These are phyloP conservation scores for Hericium coralloides DNA, from an alignment of 768 basidiomycete genomes.

Conservation along the genomic window DNA sequence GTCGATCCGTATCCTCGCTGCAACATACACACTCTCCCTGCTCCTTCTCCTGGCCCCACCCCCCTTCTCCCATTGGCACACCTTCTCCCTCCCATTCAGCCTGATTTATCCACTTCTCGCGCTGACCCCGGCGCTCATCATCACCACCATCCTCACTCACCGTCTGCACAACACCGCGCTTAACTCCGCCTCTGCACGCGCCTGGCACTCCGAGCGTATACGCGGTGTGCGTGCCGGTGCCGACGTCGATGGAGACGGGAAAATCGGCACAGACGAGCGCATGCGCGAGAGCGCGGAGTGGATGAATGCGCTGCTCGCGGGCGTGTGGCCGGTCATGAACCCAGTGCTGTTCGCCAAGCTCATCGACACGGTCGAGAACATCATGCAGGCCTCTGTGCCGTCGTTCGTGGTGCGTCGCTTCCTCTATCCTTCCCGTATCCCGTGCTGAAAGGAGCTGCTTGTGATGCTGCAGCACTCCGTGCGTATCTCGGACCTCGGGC, in stretches of 20 bases:
- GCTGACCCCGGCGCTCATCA: constrained; percentile 13
- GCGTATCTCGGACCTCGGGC: constrained; percentile 61
- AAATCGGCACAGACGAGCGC: constrained; percentile 19
- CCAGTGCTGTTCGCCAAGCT: constrained; percentile 54
- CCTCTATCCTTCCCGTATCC: neutral
- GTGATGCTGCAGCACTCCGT: constrained; percentile 35
- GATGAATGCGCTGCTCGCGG: constrained; percentile 54
- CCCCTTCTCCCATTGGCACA: neutral
- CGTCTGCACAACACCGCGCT: constrained; percentile 16
- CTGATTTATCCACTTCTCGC: constrained; percentile 1
- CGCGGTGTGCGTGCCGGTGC: constrained; percentile 21
- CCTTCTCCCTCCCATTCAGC: neutral
- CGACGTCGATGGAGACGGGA: constrained; percentile 21
- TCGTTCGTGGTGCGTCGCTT: constrained; percentile 26
- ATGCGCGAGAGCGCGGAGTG: constrained; percentile 41
- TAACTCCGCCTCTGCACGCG: constrained; percentile 21
- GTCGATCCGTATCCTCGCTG: constrained; percentile 14
- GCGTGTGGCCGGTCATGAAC: constrained; percentile 69
- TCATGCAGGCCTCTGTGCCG: constrained; percentile 45
- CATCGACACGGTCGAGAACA: constrained; percentile 57
- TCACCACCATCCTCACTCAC: constrained; percentile 18
- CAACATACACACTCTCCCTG: constrained; percentile 13
- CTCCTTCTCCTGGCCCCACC: constrained; percentile 12
- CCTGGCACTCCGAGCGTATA: constrained; percentile 25
- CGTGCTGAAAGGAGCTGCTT: constrained; percentile 10